Evolutionary conservation across 2,329 filamentous ascomycete species (phyloP).

Genomic region (Falciphora oryzae): DNA sequence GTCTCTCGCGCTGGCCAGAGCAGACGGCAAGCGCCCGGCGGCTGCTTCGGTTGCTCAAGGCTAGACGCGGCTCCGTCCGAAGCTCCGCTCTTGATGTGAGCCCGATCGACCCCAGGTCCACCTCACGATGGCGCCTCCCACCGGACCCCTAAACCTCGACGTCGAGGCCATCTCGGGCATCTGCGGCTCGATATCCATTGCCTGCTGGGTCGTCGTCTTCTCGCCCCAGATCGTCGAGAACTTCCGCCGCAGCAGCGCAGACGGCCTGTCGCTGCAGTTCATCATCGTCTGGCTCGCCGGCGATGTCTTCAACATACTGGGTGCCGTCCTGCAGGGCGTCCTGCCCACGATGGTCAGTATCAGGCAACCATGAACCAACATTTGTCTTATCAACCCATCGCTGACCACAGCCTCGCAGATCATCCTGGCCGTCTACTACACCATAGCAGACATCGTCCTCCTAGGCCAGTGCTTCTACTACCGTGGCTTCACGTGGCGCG

Average conservation of each 20-base stretch:
- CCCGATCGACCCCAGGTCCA: neutral
- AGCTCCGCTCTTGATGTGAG: neutral
- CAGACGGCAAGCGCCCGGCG: neutral
- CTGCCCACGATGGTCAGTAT: slow-evolving; percentile 75
- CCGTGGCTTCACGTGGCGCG: slow-evolving; percentile 67
- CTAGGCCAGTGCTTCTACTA: slow-evolving; percentile 94
- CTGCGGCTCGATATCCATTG: slow-evolving; percentile 75
- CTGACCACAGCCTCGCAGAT: slow-evolving; percentile 13
- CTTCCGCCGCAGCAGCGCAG: slow-evolving; percentile 20
- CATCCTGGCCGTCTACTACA: slow-evolving; percentile 22
- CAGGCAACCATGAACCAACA: neutral
- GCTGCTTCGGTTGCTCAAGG: neutral
- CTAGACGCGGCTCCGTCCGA: neutral
- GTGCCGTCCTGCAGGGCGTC: slow-evolving; percentile 51
- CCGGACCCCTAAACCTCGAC: slow-evolving; percentile 62
- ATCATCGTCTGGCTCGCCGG: slow-evolving; percentile 88
- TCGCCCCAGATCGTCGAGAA: slow-evolving; percentile 73
- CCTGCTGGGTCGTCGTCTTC: slow-evolving; percentile 97
- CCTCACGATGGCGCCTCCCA: slow-evolving; percentile 47
- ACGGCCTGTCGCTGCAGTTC: slow-evolving; percentile 52
- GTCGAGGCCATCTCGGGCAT: slow-evolving; percentile 90
- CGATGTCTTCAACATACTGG: slow-evolving; percentile 45
- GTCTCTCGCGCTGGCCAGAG: neutral
- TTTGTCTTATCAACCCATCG: neutral
- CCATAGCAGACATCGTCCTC: slow-evolving; percentile 49